phyloP scores from a whole-genome alignment of 176 grass and related monocot species.

The Microstegium vimineum region DNA sequence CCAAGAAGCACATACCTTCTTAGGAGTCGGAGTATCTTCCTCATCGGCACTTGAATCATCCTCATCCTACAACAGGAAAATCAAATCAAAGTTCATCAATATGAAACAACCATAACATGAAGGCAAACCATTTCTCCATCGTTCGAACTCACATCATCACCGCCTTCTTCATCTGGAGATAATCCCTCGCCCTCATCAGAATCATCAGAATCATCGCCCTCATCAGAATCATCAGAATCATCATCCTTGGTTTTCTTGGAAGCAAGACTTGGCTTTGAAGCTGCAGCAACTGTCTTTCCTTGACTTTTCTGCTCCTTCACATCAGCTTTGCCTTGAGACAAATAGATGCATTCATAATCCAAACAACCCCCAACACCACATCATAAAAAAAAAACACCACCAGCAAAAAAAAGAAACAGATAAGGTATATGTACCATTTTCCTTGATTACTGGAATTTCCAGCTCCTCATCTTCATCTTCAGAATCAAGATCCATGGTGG shows the following conservation, averaged over 20 bases:
- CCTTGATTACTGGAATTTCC: background rate
- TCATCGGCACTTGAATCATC: constrained; percentile 37
- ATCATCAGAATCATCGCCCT: constrained; percentile 51
- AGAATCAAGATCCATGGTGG: constrained; percentile 38
- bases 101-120: background rate
- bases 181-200: constrained; percentile 36
- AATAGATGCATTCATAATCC: background rate
- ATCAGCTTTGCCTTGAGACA: constrained; percentile 36
- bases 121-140: background rate
- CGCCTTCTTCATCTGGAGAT: constrained; percentile 19
- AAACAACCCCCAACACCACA: background rate
- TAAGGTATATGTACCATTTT: constrained; percentile 24
- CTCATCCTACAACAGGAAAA: constrained; percentile 27
- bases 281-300: constrained; percentile 28
- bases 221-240: constrained; percentile 36
- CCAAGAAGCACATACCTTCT: no score
- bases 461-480: constrained; percentile 35
- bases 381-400: background rate
- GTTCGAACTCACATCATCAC: constrained; percentile 31
- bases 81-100: background rate
- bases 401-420: background rate
- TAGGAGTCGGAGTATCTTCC: constrained; percentile 37
- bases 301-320: constrained; percentile 31
- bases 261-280: constrained; percentile 31
- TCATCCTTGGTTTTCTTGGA: constrained; percentile 27